phyloP scores from a whole-genome alignment of 495 filamentous ascomycete species.

The Daldinia vernicosa region DNA sequence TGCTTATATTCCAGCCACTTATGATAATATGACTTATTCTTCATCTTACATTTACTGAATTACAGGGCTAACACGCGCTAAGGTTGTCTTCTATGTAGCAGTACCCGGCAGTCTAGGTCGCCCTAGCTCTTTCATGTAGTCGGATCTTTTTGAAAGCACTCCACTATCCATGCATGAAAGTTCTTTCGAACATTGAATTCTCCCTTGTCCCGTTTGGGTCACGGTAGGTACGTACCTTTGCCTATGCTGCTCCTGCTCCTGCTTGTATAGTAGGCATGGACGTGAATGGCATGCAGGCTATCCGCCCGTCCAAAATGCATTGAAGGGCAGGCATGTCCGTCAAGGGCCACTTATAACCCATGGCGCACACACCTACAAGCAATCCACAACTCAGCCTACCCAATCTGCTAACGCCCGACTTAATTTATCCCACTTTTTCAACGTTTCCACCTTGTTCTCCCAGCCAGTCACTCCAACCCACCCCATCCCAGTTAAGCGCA shows the following conservation, averaged over 20 bases:
- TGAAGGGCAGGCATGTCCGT: constrained; percentile 30
- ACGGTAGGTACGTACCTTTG: background rate
- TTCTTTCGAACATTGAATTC: constrained; percentile 6
- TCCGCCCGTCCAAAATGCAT: constrained; percentile 28
- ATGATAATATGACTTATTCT: background rate
- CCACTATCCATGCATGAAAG: constrained; percentile 12
- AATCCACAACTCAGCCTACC: constrained; percentile 28
- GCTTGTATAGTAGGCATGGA: background rate
- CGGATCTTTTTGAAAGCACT: constrained; percentile 26
- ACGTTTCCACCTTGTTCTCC: constrained; percentile 40
- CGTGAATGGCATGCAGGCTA: constrained; percentile 5
- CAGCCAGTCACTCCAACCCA: constrained; percentile 29
- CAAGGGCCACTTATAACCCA: constrained; percentile 18
- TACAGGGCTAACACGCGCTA: constrained; percentile 19
- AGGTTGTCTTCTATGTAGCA: constrained; percentile 11
- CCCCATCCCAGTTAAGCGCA: constrained; percentile 40
- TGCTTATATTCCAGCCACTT: too few species aligned
- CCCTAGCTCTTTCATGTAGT: constrained; percentile 14
- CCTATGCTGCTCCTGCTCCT: background rate
- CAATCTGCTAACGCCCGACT: constrained; percentile 37
- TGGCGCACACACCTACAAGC: constrained; percentile 1
- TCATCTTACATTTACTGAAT: background rate
- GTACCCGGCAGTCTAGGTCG: constrained; percentile 16
- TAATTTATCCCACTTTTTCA: constrained; percentile 40
- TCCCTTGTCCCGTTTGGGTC: constrained; percentile 12